These are phyloP conservation scores for Apiospora phragmitis DNA, from an alignment of 2,329 filamentous ascomycete species.

Conservation along the genomic window DNA sequence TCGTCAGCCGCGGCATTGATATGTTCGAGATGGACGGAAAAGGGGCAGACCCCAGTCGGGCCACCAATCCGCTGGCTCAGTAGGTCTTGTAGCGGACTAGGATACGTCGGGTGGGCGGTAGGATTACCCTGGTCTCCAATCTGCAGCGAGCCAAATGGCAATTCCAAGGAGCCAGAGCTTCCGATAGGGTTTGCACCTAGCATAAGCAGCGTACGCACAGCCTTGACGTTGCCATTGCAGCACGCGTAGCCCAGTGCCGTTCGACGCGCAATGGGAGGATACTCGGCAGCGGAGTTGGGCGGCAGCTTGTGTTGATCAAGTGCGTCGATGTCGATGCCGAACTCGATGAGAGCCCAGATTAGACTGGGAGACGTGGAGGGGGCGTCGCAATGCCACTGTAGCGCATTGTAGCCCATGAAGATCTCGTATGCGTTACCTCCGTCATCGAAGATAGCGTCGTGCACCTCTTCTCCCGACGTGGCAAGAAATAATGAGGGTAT, in stretches of 20 bases:
- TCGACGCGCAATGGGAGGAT: constrained; percentile 2
- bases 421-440: constrained; percentile 9
- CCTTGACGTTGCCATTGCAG: constrained; percentile 18
- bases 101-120: background rate
- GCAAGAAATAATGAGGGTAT: background rate
- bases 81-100: constrained; percentile 18
- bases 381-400: constrained; percentile 21
- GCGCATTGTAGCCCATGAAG: constrained; percentile 16
- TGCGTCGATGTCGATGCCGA: constrained; percentile 17
- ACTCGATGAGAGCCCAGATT: constrained; percentile 11
- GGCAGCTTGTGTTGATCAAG: constrained; percentile 11
- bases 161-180: background rate
- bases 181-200: constrained; percentile 17
- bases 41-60: background rate
- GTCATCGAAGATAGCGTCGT: background rate
- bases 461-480: background rate
- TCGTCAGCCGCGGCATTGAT: background rate
- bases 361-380: constrained; percentile 16
- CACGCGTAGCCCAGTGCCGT: constrained; percentile 19
- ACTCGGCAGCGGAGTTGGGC: background rate
- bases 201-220: constrained; percentile 12
- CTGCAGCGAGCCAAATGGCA: background rate
- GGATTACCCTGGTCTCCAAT: background rate
- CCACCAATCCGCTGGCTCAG: constrained; percentile 12
- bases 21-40: background rate